Evolutionary conservation across 164 flowering plant species (phyloP).

Genomic region (Kalanchoe fedtschenkoi): DNA sequence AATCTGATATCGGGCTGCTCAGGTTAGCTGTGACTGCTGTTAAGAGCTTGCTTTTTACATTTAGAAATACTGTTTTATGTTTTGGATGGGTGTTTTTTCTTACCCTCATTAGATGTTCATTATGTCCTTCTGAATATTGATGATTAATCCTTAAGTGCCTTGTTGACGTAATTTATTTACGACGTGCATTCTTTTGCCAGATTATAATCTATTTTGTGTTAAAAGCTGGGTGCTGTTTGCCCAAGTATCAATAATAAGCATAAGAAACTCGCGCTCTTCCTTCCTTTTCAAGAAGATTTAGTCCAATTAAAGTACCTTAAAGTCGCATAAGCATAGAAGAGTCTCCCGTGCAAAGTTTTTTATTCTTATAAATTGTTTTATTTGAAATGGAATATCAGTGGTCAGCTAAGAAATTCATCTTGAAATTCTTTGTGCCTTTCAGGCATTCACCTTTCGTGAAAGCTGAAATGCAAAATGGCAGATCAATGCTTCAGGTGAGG

Average conservation of each 20-base stretch:
- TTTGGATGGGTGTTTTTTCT: background rate
- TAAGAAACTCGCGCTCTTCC: no score
- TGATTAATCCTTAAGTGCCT: no score
- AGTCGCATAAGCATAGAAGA: background rate
- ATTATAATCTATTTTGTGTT: no score
- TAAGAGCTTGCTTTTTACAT: background rate
- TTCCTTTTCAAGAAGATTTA: background rate
- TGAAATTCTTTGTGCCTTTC: background rate
- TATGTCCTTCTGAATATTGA: no score
- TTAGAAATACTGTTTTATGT: background rate
- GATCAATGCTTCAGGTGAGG: background rate
- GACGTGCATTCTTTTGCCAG: no score
- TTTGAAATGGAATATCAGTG: background rate
- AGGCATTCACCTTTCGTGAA: conserved; percentile 1
- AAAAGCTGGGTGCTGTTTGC: no score
- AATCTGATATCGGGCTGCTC: background rate
- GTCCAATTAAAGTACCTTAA: background rate
- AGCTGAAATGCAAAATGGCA: background rate
- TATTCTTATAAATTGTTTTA: background rate
- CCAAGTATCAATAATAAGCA: no score
- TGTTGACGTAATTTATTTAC: no score
- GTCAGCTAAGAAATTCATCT: background rate
- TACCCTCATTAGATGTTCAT: background rate
- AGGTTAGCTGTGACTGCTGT: conserved; percentile 2
- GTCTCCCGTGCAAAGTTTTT: background rate